phyloP scores from a whole-genome alignment of 1,139 yeast genomes.

The Magnusiomyces tetraspermus region DNA sequence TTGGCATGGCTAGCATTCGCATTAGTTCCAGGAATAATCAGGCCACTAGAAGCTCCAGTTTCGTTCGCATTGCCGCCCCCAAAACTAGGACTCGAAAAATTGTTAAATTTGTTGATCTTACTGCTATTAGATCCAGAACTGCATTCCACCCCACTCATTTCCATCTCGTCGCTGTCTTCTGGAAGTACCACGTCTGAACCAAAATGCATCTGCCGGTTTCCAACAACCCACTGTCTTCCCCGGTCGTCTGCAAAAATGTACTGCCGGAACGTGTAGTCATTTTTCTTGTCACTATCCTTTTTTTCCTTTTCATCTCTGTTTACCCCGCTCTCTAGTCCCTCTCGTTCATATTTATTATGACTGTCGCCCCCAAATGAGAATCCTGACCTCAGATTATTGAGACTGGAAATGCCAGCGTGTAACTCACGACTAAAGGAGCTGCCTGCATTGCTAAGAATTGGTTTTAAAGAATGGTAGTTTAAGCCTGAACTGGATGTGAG shows the following conservation, averaged over 20 bases:
- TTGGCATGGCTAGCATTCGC: no score
- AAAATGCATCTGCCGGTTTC: conserved; percentile 9
- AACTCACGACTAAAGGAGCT: not conserved
- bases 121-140: no score
- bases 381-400: not conserved
- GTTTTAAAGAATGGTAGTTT: not conserved
- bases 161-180: not conserved
- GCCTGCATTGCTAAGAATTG: not conserved
- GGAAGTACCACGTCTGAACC: not conserved
- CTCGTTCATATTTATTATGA: not conserved
- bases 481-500: not conserved
- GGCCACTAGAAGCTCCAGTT: no score
- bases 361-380: not conserved
- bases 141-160: no score
- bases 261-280: not conserved
- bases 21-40: no score
- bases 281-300: not conserved
- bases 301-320: not conserved
- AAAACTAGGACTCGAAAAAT: no score
- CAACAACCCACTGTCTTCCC: conserved; percentile 12
- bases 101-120: no score
- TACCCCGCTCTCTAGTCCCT: not conserved
- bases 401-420: not conserved
- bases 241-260: not conserved
- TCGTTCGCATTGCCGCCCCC: no score